Base-by-base conservation (phyloP, 2,329 filamentous ascomycete genomes). In the Trichoderma endophyticum region DNA sequence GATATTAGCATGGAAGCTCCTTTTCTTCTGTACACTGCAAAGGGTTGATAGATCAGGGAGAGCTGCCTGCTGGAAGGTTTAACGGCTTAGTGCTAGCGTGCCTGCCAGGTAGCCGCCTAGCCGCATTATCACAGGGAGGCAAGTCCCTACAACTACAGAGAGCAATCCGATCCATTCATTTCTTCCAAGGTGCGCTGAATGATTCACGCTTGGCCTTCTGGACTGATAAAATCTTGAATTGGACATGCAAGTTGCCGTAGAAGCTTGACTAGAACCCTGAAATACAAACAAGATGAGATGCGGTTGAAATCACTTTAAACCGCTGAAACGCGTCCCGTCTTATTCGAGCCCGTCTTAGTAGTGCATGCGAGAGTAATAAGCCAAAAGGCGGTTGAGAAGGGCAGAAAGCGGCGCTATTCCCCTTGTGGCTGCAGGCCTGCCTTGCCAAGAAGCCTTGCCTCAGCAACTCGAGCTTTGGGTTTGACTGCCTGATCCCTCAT, bases 401-500 rank as follows among this genome's bases (percentile, higher is more conserved):
- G 70, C 70, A 72, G 70, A 72, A 69, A 72, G 15, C 54, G 15
- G 64, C 70, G 54, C 70, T 72, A 69, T 32, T 8, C 70, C 64
- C 15, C 15, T 72, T 72, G 3, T 11, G 36, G 70, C 56, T 28
- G 43, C 43, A 51, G 43, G 43, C 43, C 32, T 28, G 43, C 69
- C 43, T 21, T 69, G 48, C 48, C 28, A 30, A 57, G 43, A 59
- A 61, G 67, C 67, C 67, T 70, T 70, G 67, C 59, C 43, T 26
- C 12, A 61, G 60, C 69, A 59, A 64, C 39, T 43, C 36, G 43
- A 59, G 62, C 70, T 72, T 72, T 68, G 66, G 66, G 66, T 70
- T 63, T 67, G 64, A 73, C 71, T 73, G 71, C 71, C 71, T 71
- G 71, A 73, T 73, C 61, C 66, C 51, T 73, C 71, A 71, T 67